These are phyloP conservation scores for Pyrenophora tritici-repentis DNA, from an alignment of 2,329 filamentous ascomycete genomes.

Conservation along the genomic window DNA sequence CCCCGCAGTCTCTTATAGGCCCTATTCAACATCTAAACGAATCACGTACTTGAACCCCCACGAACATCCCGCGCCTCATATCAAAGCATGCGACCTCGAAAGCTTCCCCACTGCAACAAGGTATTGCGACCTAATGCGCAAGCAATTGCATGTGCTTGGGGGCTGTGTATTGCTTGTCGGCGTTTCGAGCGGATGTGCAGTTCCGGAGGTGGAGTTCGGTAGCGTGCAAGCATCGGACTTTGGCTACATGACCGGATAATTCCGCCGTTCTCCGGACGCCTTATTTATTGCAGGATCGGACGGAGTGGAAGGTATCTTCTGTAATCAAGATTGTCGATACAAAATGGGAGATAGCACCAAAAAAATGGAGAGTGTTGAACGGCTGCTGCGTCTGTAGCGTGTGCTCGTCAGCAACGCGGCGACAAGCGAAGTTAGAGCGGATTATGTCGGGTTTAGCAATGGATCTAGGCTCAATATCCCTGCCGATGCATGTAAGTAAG, in stretches of 20 bases:
- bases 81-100: conserved; percentile 20
- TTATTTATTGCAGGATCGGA: conserved; percentile 11
- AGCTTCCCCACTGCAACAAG: conserved; percentile 7
- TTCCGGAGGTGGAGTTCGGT: conserved; percentile 13
- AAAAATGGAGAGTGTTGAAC: conserved; percentile 16
- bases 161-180: conserved; percentile 10
- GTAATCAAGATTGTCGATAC: conserved; percentile 6
- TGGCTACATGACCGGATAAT: conserved; percentile 10
- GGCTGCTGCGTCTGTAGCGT: conserved; percentile 20
- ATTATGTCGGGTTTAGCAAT: conserved; percentile 19
- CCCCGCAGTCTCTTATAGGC: conserved; percentile 12
- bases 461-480: conserved; percentile 31
- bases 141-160: conserved; percentile 9
- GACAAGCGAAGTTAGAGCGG: conserved; percentile 19
- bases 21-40: conserved; percentile 32
- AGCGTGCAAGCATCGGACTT: conserved; percentile 8
- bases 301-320: neutral
- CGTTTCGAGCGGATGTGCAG: conserved; percentile 19
- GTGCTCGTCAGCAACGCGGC: conserved; percentile 13
- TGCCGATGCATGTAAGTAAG: conserved; percentile 33
- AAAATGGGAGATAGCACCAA: conserved; percentile 14
- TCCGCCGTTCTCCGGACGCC: conserved; percentile 16
- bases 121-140: conserved; percentile 12
- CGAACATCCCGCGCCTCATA: conserved; percentile 27
- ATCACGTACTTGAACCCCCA: conserved; percentile 38